These are phyloP conservation scores for Pelargonium myrrhifolium DNA, from an alignment of 441 rosid species.

Conservation along the genomic window DNA sequence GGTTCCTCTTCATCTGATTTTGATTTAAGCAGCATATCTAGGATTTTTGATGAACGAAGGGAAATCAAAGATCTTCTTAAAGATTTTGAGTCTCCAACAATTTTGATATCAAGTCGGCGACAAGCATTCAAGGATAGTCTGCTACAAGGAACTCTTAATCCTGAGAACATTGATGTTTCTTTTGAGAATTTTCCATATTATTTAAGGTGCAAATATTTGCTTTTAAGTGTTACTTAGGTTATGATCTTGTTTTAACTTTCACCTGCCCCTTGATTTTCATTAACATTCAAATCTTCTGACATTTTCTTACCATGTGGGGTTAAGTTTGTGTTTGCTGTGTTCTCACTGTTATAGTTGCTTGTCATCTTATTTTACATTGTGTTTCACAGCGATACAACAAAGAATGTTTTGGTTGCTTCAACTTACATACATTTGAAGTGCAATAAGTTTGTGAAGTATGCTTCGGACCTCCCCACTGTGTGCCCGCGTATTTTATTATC, in stretches of 20 bases:
- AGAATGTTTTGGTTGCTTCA: slow-evolving; percentile 72
- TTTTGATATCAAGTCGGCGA: slow-evolving; percentile 51
- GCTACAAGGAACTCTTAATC: slow-evolving; percentile 54
- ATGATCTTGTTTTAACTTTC: not conserved
- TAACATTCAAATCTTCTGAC: not conserved
- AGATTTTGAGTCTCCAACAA: slow-evolving; percentile 41
- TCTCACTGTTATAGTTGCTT: not conserved
- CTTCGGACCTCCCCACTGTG: slow-evolving; percentile 62
- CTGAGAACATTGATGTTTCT: slow-evolving; percentile 64
- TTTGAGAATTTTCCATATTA: slow-evolving; percentile 84
- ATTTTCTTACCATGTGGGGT: not conserved
- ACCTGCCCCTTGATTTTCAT: not conserved
- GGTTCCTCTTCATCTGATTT: slow-evolving; percentile 47
- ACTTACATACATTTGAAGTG: slow-evolving; percentile 81
- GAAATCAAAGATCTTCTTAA: slow-evolving; percentile 48
- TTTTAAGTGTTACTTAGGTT: not conserved
- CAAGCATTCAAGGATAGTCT: slow-evolving; percentile 67
- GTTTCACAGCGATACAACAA: slow-evolving; percentile 71
- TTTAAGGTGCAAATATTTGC: slow-evolving; percentile 47
- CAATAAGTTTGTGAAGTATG: slow-evolving; percentile 60
- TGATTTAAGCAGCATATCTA: slow-evolving; percentile 50
- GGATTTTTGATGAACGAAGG: slow-evolving; percentile 51
- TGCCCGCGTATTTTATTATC: slow-evolving; percentile 86
- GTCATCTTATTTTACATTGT: slow-evolving; percentile 8
- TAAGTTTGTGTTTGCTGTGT: too few relatives aligned